Conservation (phyloP, 805 yeast species). For the Nakazawaea siamensis region DNA sequence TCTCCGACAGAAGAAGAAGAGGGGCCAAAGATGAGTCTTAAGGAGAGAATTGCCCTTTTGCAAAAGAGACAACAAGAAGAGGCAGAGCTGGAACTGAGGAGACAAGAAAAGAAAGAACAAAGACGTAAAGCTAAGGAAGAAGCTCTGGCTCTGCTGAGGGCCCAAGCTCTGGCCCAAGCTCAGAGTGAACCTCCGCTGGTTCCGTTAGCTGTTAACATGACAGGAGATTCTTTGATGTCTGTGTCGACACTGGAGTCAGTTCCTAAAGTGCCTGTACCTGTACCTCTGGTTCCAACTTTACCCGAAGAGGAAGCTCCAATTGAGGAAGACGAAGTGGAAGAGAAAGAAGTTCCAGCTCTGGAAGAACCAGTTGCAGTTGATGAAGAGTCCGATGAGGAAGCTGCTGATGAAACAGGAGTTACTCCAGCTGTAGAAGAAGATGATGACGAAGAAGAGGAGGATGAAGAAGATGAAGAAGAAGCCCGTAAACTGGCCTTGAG, state of each 20-base stretch:
- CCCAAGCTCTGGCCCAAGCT: not conserved
- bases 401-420: slow-evolving; percentile 19
- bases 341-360: slow-evolving; percentile 1
- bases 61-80: slow-evolving; percentile 79
- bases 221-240: slow-evolving; percentile 12
- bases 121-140: slow-evolving; percentile 16
- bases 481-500: slow-evolving; percentile 67
- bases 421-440: slow-evolving; percentile 24
- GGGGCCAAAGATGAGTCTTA: slow-evolving; percentile 71
- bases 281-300: not conserved
- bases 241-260: slow-evolving; percentile 13
- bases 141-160: not conserved
- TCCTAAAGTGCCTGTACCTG: not conserved
- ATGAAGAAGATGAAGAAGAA: slow-evolving; percentile 69
- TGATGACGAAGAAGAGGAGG: slow-evolving; percentile 42
- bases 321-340: slow-evolving; percentile 11
- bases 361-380: slow-evolving; percentile 8
- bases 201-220: slow-evolving; percentile 2
- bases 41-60: slow-evolving; percentile 78
- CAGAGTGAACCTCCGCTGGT: not conserved
- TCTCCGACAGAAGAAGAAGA: slow-evolving; percentile 30
- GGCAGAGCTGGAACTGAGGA: slow-evolving; percentile 58
- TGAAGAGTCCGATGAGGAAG: slow-evolving; percentile 13
- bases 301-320: slow-evolving; percentile 9
- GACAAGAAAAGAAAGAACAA: slow-evolving; percentile 41